These are phyloP conservation scores for Funneliformis caledonium DNA, from an alignment of 371 early-diverging fungal genomes.

Conservation along the genomic window DNA sequence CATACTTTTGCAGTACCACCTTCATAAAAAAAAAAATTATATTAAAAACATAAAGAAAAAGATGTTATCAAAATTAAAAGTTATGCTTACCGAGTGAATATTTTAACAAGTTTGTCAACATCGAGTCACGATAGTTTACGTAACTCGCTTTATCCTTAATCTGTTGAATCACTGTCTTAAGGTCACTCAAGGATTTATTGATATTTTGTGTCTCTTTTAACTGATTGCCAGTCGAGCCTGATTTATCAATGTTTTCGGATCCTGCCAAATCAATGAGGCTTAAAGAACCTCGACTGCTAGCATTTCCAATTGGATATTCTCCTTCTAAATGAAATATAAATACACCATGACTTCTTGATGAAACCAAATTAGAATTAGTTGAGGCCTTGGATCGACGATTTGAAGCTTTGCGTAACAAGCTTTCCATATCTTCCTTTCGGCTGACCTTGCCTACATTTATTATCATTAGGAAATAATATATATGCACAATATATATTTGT, in stretches of 20 bases:
- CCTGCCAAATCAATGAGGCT: constrained; percentile 98
- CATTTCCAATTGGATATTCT: constrained; percentile 70
- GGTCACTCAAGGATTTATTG: constrained; percentile 91
- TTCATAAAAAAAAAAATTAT: not conserved
- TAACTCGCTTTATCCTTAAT: constrained; percentile 85
- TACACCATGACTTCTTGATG: constrained; percentile 95
- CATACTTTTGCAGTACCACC: constrained; percentile 93
- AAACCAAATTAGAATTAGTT: constrained; percentile 93
- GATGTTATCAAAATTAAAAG: not conserved
- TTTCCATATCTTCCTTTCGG: not conserved
- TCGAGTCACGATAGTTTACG: constrained; percentile 97
- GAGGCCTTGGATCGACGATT: constrained; percentile 88
- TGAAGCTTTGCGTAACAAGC: constrained; percentile 68
- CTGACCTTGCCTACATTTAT: constrained; percentile 41
- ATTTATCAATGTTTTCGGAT: constrained; percentile 89
- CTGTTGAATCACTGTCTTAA: constrained; percentile 96
- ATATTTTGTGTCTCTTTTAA: constrained; percentile 97
- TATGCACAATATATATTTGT: not conserved
- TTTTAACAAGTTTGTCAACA: constrained; percentile 91
- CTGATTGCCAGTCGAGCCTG: constrained; percentile 90
- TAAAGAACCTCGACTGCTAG: constrained; percentile 75
- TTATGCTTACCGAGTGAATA: constrained; percentile 71
- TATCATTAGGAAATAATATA: constrained; percentile 22
- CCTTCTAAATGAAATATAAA: constrained; percentile 85
- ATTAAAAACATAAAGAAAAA: constrained; percentile 28